phyloP scores from a whole-genome alignment of 1,284 basidiomycete species.

The Peniophora sp. region DNA sequence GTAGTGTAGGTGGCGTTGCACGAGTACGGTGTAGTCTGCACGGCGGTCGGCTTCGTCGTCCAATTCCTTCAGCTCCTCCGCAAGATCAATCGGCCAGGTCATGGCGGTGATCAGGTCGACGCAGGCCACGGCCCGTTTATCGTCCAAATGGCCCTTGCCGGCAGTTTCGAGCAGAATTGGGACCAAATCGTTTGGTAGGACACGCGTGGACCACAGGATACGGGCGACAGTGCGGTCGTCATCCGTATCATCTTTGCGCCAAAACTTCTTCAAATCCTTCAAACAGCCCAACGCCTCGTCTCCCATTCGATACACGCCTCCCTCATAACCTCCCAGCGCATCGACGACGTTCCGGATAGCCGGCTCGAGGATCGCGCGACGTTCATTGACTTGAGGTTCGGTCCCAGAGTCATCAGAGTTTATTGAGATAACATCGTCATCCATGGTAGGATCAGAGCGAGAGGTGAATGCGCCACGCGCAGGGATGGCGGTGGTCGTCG shows the following conservation, averaged over 20 bases:
- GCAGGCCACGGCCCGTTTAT: slow-evolving; percentile 79
- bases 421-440: slow-evolving; percentile 28
- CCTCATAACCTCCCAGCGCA: slow-evolving; percentile 66
- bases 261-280: slow-evolving; percentile 89
- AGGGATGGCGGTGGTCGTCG: too few relatives aligned
- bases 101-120: slow-evolving; percentile 88
- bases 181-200: slow-evolving; percentile 80
- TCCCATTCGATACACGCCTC: slow-evolving; percentile 70
- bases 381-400: slow-evolving; percentile 23
- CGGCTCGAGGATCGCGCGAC: slow-evolving; percentile 52
- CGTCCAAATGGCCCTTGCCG: slow-evolving; percentile 68
- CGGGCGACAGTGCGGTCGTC: slow-evolving; percentile 91
- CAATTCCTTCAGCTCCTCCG: slow-evolving; percentile 85
- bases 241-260: slow-evolving; percentile 91
- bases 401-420: slow-evolving; percentile 26
- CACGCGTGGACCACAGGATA: slow-evolving; percentile 78
- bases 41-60: slow-evolving; percentile 70
- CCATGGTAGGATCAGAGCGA: slow-evolving; percentile 12
- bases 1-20: slow-evolving; percentile 78
- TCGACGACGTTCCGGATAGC: slow-evolving; percentile 66
- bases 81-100: slow-evolving; percentile 96
- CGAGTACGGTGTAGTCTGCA: slow-evolving; percentile 81
- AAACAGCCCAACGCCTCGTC: slow-evolving; percentile 81
- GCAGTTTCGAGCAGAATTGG: slow-evolving; percentile 78
- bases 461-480: too few relatives aligned